Base-by-base conservation (phyloP, 345 rosid genomes). In the Moricandia moricandioides region DNA sequence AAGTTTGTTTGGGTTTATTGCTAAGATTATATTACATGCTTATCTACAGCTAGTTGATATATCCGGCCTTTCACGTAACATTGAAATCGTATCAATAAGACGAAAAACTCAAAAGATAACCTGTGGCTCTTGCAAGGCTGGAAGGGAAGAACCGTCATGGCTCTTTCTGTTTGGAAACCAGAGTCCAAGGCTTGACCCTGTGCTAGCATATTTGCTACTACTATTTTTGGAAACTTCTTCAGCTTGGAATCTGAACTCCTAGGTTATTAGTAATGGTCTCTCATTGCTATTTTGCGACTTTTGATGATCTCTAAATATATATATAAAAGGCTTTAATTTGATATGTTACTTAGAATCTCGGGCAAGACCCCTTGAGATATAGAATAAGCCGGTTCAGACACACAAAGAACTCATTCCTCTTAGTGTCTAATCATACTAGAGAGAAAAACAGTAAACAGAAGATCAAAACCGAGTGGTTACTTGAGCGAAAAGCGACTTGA, bases 81-180 rank as follows among this genome's bases (percentile, higher is more conserved):
- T 40, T 40, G 47, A 40, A 11, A 40, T 40, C n/a, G 47, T 40
- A 40, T 40, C 47, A 40, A 11, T 11, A 40, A 40, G 47, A 40
- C 47, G 47, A 12, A 40, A 40, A 40, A 12, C n/a, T n/a, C n/a
- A n/a, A n/a, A n/a, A n/a, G 90, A 85, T 82, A 82, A 73, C 74
- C 51, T 65, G 66, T 94, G 97, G 98, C 61, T 94, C 73, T 62
- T 94, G 81, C 93, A 86, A 68, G 98, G 98, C 62, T 94, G 97
- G 98, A 91, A 94, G 52, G 97, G 98, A 45, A 76, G 98, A 69
- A 87, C 88, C 33, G 72, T 88, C 14, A 80, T 70, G 77, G 95
- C 97, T 59, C 84, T 91, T 67, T 86, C 97, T 8, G 80, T 84
- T 78, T 91, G 98, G 98, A 90, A 88, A 67, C 84, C 91, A 65